These are phyloP conservation scores for Micractinium conductrix DNA, from an alignment of 139 green algal species.

Conservation along the genomic window DNA sequence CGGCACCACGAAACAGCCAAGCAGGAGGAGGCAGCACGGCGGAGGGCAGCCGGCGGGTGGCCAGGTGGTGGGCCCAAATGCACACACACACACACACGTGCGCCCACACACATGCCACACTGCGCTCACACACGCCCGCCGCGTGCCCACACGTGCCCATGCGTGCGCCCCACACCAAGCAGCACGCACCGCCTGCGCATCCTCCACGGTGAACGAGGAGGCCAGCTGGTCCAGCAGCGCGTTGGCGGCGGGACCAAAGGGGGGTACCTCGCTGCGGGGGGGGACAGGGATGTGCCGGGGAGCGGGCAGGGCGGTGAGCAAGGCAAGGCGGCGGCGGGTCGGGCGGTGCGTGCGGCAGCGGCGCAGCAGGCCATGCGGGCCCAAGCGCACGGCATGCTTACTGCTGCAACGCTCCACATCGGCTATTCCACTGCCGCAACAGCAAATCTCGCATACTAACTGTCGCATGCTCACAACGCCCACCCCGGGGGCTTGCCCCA, in stretches of 20 bases:
- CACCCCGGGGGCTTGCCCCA: not conserved
- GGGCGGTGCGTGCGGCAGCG: not conserved
- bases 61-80: too few species aligned
- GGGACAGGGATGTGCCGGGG: too few species aligned
- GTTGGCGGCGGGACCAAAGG: constrained; percentile 79
- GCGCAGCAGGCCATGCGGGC: not conserved
- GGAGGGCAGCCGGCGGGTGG: too few species aligned
- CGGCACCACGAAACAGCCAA: too few species aligned
- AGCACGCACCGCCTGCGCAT: constrained; percentile 68
- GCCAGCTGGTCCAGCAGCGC: constrained; percentile 83
- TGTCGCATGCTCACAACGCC: not conserved
- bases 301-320: not conserved
- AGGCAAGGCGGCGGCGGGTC: not conserved
- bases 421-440: not conserved
- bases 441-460: not conserved
- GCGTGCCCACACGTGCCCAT: too few species aligned
- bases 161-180: too few species aligned
- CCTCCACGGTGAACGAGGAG: constrained; percentile 70
- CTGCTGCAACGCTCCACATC: too few species aligned
- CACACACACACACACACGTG: too few species aligned
- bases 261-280: constrained; percentile 76
- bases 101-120: too few species aligned
- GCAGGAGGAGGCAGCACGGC: too few species aligned
- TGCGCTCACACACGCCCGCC: too few species aligned
- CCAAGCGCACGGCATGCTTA: not conserved